Evolutionary conservation across 495 filamentous ascomycete species (phyloP), one percentile per base, ranked within the genome.

Genomic region (Talaromyces wortmannii): DNA sequence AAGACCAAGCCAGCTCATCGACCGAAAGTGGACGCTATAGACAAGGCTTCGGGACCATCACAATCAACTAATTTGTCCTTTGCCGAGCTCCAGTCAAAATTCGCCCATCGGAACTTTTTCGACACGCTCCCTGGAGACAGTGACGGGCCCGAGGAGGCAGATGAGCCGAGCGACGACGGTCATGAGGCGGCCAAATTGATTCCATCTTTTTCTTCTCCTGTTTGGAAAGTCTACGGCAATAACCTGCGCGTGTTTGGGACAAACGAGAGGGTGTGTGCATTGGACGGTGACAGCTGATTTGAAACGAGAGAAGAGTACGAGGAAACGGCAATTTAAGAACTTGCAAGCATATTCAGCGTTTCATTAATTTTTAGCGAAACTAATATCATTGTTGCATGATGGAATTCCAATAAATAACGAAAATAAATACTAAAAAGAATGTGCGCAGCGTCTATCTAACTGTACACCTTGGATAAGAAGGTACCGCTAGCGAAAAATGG

Each of bases 401-500:
- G 23, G 4, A 23, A 23, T 23, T 23, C 23, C 23, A 8, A 36
- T 36, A 36, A 6, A 36, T 6, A 6, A 36, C 33, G 12, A 36
- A 6, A 40, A 40, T 40, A 16, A 7, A 46, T 7, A 46, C 7
- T 15, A 15, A n/a, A 32, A 32, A 63, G 57, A 30, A 73, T 86
- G 79, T 85, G 61, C 45, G 79, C 81, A 78, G 75, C 70, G 71
- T 75, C 83, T 85, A 86, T 86, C 83, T 86, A 86, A 84, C 83
- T 67, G 81, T 82, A 83, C 75, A 66, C 83, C 80, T 82, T 83
- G 70, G 61, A 57, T 47, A 65, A 67, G 80, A 83, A 84, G 82
- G 81, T 82, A 84, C 82, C 75, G 83, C 80, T 87, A 87, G 83
- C 83, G 83, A 86, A 87, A 83, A 82, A 77, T 60, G 74, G 75